phyloP scores from a whole-genome alignment of 352 stramenopile genomes.

The Globisporangium takayamanum region DNA sequence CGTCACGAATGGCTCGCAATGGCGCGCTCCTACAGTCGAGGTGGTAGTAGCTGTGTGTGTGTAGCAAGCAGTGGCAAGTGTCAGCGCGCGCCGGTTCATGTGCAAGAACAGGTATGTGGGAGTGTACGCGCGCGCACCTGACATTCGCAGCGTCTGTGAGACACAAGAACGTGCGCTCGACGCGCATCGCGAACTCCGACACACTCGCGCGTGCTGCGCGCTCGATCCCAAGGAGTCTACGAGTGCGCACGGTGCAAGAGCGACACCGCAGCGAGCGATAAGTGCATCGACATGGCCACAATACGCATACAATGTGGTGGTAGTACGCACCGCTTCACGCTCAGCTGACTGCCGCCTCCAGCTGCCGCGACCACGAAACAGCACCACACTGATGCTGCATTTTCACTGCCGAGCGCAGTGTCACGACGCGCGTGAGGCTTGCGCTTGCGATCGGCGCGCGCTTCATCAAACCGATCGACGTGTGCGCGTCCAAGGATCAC shows the following conservation, averaged over 20 bases:
- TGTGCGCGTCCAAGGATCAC: constrained; percentile 29
- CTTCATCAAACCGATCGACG: constrained; percentile 25
- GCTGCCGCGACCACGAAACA: constrained; percentile 35
- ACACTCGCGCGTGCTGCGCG: constrained; percentile 19
- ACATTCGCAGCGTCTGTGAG: constrained; percentile 42
- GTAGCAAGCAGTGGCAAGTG: background rate
- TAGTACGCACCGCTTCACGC: constrained; percentile 28
- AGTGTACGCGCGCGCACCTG: constrained; percentile 22
- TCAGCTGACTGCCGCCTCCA: constrained; percentile 14
- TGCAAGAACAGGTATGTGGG: background rate
- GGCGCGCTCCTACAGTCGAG: constrained; percentile 12
- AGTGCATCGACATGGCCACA: background rate
- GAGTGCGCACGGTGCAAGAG: background rate
- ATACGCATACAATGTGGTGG: background rate
- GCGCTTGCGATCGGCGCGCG: constrained; percentile 32
- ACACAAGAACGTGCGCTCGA: constrained; percentile 32
- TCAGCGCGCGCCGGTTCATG: background rate
- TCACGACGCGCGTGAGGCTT: constrained; percentile 26
- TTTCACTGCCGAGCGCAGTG: background rate
- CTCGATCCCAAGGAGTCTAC: constrained; percentile 33
- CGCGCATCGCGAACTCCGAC: background rate
- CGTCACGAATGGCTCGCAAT: constrained; percentile 4
- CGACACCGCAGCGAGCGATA: background rate
- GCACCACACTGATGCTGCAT: constrained; percentile 8
- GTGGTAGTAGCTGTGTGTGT: constrained; percentile 35